phyloP scores from a whole-genome alignment of 1,284 basidiomycete genomes.

The Phylloporus sp. region DNA sequence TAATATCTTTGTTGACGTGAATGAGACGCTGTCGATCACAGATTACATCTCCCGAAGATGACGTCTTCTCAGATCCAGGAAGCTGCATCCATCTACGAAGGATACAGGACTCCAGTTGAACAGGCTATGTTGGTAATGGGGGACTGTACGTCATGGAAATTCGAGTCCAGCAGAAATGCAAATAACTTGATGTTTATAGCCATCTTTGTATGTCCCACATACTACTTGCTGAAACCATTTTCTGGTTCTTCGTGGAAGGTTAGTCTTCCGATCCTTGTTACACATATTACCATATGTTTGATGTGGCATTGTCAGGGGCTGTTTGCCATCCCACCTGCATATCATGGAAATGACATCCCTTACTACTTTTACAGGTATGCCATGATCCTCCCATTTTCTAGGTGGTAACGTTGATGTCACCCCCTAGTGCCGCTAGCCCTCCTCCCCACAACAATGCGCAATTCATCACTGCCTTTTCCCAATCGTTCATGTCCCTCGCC shows the following conservation, averaged over 20 bases:
- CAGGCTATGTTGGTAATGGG: constrained; percentile 9
- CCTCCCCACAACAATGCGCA: constrained; percentile 28
- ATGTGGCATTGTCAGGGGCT: too few relatives aligned
- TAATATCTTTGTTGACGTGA: constrained; percentile 18
- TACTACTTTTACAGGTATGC: neutral
- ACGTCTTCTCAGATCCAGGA: constrained; percentile 11
- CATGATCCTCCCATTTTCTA: neutral
- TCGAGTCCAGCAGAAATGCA: neutral
- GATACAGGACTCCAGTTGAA: constrained; percentile 19
- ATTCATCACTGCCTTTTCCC: constrained; percentile 35
- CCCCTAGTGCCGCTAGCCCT: neutral
- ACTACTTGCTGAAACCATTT: constrained; percentile 30
- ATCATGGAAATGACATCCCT: neutral
- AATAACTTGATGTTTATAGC: constrained; percentile 17
- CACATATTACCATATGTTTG: neutral
- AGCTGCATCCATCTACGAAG: constrained; percentile 19
- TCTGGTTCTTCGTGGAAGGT: constrained; percentile 23
- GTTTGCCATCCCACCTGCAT: too few relatives aligned
- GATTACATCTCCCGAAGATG: constrained; percentile 29
- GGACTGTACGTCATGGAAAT: constrained; percentile 26
- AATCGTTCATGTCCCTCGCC: constrained; percentile 33
- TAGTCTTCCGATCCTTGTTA: neutral
- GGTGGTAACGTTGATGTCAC: neutral
- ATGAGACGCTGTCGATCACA: constrained; percentile 14
- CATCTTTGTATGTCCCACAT: constrained; percentile 30